Evolutionary conservation across 768 basidiomycete species (phyloP).

Genomic region (Suillus subluteus): DNA sequence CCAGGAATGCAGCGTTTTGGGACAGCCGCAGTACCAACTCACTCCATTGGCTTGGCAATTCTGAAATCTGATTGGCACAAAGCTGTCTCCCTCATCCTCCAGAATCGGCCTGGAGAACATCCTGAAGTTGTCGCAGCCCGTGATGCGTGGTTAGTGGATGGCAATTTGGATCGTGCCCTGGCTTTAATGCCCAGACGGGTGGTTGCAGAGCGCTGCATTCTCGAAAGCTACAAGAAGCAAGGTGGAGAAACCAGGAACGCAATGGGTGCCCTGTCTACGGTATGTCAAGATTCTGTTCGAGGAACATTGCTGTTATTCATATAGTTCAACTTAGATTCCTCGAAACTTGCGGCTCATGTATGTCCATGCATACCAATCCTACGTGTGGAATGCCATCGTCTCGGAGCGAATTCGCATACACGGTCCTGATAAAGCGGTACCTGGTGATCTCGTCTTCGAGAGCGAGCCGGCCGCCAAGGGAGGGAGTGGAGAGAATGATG

Average conservation of each 20-base stretch:
- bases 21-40: conserved; percentile 94
- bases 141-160: conserved; percentile 86
- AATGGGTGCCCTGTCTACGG: conserved; percentile 86
- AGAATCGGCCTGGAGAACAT: conserved; percentile 87
- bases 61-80: conserved; percentile 89
- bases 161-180: conserved; percentile 80
- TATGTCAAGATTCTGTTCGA: conserved; percentile 31
- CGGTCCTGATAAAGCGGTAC: conserved; percentile 73
- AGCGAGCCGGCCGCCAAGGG: conserved; percentile 25
- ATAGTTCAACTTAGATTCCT: conserved; percentile 70
- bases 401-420: conserved; percentile 87
- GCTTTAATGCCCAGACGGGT: conserved; percentile 87
- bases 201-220: conserved; percentile 90
- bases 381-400: conserved; percentile 97
- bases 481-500: conserved; percentile 21
- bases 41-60: conserved; percentile 89
- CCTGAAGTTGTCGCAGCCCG: conserved; percentile 86
- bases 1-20: conserved; percentile 99
- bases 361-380: conserved; percentile 97
- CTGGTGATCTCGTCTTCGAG: conserved; percentile 91
- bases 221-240: conserved; percentile 88
- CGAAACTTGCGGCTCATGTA: conserved; percentile 96
- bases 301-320: conserved; percentile 10
- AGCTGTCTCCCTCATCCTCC: conserved; percentile 82
- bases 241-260: conserved; percentile 79